Evolutionary conservation across 2,329 filamentous ascomycete species (phyloP).

Genomic region (Rutstroemia sp.): DNA sequence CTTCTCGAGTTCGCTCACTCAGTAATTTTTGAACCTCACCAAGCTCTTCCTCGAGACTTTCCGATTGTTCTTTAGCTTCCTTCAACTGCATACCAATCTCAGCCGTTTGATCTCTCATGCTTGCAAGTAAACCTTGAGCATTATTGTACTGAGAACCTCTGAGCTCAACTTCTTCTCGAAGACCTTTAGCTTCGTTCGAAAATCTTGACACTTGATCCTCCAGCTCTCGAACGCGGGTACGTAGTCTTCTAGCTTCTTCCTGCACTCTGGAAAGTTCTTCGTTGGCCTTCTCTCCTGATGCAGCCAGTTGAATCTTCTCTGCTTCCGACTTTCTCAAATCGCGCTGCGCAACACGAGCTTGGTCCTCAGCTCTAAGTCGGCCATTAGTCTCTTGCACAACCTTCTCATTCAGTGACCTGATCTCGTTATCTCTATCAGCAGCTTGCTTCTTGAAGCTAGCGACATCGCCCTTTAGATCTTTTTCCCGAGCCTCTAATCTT

Average conservation of each 20-base stretch:
- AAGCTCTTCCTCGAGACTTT: constrained; percentile 87
- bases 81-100: constrained; percentile 89
- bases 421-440: constrained; percentile 68
- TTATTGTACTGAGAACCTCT: constrained; percentile 81
- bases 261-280: constrained; percentile 65
- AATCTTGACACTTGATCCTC: constrained; percentile 68
- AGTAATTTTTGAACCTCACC: constrained; percentile 81
- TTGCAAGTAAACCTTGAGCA: constrained; percentile 77
- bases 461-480: constrained; percentile 71
- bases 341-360: constrained; percentile 63
- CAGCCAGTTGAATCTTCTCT: constrained; percentile 70
- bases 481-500: constrained; percentile 73
- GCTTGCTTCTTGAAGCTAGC: constrained; percentile 61
- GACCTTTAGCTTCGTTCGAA: constrained; percentile 55
- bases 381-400: constrained; percentile 66
- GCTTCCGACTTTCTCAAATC: constrained; percentile 72
- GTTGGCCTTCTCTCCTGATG: constrained; percentile 62
- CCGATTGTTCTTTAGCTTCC: constrained; percentile 73
- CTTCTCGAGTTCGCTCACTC: constrained; percentile 81
- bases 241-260: constrained; percentile 64
- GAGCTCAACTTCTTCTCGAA: constrained; percentile 74
- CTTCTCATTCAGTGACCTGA: constrained; percentile 71
- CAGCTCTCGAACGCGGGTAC: constrained; percentile 54
- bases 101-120: constrained; percentile 85
- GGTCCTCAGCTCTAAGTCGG: constrained; percentile 70